These are phyloP conservation scores for Hanseniaspora pseudoguilliermondii DNA, from an alignment of 805 yeast genomes.

Conservation along the genomic window DNA sequence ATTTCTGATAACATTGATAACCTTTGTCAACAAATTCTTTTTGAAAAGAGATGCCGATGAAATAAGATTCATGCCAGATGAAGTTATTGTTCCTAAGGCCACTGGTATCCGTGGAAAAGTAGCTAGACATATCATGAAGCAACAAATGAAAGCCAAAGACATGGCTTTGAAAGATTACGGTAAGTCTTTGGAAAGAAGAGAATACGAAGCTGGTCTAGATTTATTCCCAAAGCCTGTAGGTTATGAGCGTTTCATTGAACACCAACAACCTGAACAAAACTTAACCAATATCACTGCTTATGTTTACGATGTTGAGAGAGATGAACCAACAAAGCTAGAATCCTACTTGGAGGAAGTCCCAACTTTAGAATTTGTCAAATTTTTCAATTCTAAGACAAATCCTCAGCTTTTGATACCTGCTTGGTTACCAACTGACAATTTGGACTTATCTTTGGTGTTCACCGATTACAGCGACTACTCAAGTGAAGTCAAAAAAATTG, in stretches of 20 bases:
- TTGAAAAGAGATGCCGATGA: slow-evolving; percentile 12
- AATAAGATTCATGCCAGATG: slow-evolving; percentile 13
- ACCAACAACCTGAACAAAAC: slow-evolving; percentile 7
- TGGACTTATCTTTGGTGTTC: slow-evolving; percentile 19
- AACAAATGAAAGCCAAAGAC: slow-evolving; percentile 13
- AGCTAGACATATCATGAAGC: slow-evolving; percentile 12
- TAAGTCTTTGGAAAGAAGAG: slow-evolving; percentile 13
- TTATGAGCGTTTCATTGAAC: slow-evolving; percentile 10
- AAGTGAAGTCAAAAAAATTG: not conserved
- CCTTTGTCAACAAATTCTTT: slow-evolving; percentile 12
- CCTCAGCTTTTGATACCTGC: slow-evolving; percentile 19
- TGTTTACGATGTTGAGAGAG: slow-evolving; percentile 11
- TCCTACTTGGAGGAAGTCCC: slow-evolving; percentile 14
- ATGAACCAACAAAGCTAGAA: slow-evolving; percentile 7
- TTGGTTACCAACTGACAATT: slow-evolving; percentile 15
- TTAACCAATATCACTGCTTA: slow-evolving; percentile 13
- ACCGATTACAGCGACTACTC: slow-evolving; percentile 16
- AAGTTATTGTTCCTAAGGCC: slow-evolving; percentile 8
- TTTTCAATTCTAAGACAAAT: slow-evolving; percentile 19
- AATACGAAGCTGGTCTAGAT: slow-evolving; percentile 12
- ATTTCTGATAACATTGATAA: not conserved
- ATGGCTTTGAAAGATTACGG: slow-evolving; percentile 14
- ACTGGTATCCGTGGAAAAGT: slow-evolving; percentile 3
- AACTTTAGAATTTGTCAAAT: slow-evolving; percentile 18
- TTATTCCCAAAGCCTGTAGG: slow-evolving; percentile 12